Percentiles rank a stretch among this genome's conserved stretches.
phyloP scores from a whole-genome alignment of 768 basidiomycete genomes.

The Auricularia cornea region DNA sequence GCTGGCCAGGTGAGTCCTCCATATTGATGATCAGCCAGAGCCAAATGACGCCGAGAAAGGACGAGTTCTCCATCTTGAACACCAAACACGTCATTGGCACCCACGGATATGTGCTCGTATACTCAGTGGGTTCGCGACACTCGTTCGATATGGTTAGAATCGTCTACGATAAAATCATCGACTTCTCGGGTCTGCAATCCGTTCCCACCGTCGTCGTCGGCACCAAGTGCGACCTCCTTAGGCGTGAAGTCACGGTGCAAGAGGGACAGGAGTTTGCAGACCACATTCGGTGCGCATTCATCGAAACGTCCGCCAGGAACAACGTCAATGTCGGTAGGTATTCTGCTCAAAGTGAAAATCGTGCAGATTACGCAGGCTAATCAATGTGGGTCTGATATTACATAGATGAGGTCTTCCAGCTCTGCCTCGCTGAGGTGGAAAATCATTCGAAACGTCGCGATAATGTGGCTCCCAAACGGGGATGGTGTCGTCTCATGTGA shows the following conservation, averaged over 20 bases:
- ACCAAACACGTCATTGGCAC: conserved; percentile 93
- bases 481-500: no score
- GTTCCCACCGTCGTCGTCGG: conserved; percentile 94
- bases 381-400: no score
- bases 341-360: no score
- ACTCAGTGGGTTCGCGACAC: conserved; percentile 80
- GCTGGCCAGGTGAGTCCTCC: conserved; percentile 57
- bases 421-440: no score
- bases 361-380: no score
- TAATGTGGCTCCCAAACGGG: no score
- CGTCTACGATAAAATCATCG: conserved; percentile 87
- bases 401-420: no score
- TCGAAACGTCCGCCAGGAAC: conserved; percentile 84
- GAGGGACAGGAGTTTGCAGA: conserved; percentile 72
- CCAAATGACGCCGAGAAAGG: conserved; percentile 38
- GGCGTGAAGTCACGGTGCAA: conserved; percentile 52
- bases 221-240: conserved; percentile 74
- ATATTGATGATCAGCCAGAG: background rate
- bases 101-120: conserved; percentile 91
- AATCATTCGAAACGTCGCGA: no score
- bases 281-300: conserved; percentile 64
- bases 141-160: conserved; percentile 94
- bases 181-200: conserved; percentile 73
- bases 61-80: conserved; percentile 92
- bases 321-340: conserved; percentile 87